These are phyloP conservation scores for Penicillium simplicissimum DNA, from an alignment of 495 filamentous ascomycete species.

Conservation along the genomic window DNA sequence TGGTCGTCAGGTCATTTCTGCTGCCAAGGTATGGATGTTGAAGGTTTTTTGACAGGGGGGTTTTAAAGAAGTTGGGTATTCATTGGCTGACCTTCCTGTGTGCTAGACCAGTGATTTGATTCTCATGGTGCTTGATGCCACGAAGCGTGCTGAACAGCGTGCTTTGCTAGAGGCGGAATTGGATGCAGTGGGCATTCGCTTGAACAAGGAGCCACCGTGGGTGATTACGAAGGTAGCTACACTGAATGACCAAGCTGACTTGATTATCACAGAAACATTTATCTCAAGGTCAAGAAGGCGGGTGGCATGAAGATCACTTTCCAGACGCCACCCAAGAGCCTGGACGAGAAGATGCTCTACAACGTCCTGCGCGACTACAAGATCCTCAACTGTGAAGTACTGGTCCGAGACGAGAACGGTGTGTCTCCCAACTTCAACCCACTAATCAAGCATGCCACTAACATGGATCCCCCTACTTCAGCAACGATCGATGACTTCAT, in stretches of 20 bases:
- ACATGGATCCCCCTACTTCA: constrained; percentile 24
- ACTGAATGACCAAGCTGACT: constrained; percentile 15
- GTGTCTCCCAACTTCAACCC: constrained; percentile 6
- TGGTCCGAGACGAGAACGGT: constrained; percentile 92
- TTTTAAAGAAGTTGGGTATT: neutral
- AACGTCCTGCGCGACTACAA: constrained; percentile 98
- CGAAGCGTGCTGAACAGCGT: constrained; percentile 93
- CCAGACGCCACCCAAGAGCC: constrained; percentile 77
- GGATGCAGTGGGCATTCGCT: constrained; percentile 92
- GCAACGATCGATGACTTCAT: constrained; percentile 98
- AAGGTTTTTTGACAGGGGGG: neutral
- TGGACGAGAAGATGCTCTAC: constrained; percentile 97
- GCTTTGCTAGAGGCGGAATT: constrained; percentile 88
- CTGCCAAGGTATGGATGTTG: constrained; percentile 65
- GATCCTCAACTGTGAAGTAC: constrained; percentile 94
- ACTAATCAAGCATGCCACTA: neutral
- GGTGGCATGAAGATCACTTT: constrained; percentile 99
- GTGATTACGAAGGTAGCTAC: constrained; percentile 21
- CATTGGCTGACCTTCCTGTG: neutral
- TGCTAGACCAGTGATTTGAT: constrained; percentile 89
- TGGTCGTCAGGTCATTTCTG: constrained; percentile 95
- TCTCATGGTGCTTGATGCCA: constrained; percentile 96
- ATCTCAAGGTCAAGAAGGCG: constrained; percentile 95
- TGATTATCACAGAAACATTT: constrained; percentile 73
- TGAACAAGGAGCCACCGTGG: constrained; percentile 91